Base-by-base conservation (phyloP, 441 rosid genomes). In the Populus hybrid region DNA sequence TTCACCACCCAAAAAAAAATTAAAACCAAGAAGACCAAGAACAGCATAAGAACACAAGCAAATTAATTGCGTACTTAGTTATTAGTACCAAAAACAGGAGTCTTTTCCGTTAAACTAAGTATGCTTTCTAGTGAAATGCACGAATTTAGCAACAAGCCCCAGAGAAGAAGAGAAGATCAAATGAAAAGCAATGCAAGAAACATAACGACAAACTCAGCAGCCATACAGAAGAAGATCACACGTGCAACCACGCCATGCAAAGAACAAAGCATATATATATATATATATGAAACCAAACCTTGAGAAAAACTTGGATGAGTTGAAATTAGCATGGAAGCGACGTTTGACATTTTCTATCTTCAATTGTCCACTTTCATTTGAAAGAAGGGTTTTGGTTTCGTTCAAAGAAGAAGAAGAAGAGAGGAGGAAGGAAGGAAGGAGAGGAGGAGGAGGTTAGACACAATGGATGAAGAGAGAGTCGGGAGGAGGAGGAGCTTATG, bases 401-500 rank as follows among this genome's bases (percentile, higher is more conserved):
- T 28, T 24, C 19, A 7, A 42, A 32, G 57, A 38, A 28, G 12
- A 9, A 61, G 1, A 9, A 16, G 40, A 67, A 9, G 14, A 35
- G 24, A 72, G 69, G 78, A 65, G 84, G 7, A 12, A 24, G 23
- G 66, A 9, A 9, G 66, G 5, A 74, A 74, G 59, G 76, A 66
- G 26, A 21, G 36, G 76, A 66, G 71, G n/a, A 16, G 2, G 23
- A 18, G 63, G 63, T 8, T 57, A 57, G 63, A 19, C 7, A n/a
- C n/a, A n/a, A 21, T 18, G 42, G 70, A 18, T 30, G 23, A 57
- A 9, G 66, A 61, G 66, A 61, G 66, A 61, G 66, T 9, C 14
- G 21, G 23, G 66, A 9, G 66, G 5, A 74, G 59, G 76, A 66
- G 78, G 65, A 21, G 36, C 36, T 34, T 34, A 34, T 7, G 8